Percentiles rank a stretch among this genome's conserved stretches.
phyloP scores from a whole-genome alignment of 2,329 filamentous ascomycete species.

The Aspergillus brasiliensis region DNA sequence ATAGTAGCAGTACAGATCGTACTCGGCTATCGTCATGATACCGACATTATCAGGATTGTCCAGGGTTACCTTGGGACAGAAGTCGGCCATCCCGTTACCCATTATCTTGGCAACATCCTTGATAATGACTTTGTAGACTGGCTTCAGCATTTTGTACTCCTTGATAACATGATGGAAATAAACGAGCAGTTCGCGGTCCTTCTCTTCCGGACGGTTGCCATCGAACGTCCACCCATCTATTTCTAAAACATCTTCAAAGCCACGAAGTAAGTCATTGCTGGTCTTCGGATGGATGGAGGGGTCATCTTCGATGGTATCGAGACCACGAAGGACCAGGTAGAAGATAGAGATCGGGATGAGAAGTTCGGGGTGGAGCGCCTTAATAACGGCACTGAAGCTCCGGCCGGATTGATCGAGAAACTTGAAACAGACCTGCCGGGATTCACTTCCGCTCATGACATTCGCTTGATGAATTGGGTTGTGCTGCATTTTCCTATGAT shows the following conservation, averaged over 20 bases:
- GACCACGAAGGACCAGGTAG: slow-evolving; percentile 86
- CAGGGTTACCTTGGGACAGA: slow-evolving; percentile 78
- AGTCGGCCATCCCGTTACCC: slow-evolving; percentile 99
- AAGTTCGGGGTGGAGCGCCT: slow-evolving; percentile 92
- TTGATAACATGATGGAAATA: slow-evolving; percentile 85
- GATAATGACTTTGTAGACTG: slow-evolving; percentile 80
- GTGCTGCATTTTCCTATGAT: slow-evolving; percentile 87
- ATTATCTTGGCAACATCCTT: slow-evolving; percentile 90
- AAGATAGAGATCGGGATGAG: slow-evolving; percentile 87
- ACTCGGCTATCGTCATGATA: slow-evolving; percentile 81
- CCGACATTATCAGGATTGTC: slow-evolving; percentile 64
- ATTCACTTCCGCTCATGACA: slow-evolving; percentile 69
- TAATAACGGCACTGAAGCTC: slow-evolving; percentile 89
- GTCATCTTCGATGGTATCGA: slow-evolving; percentile 99
- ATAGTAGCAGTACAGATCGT: slow-evolving; percentile 97
- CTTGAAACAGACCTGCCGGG: slow-evolving; percentile 79
- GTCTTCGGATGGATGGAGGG: slow-evolving; percentile 81
- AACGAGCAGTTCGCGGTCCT: slow-evolving; percentile 87
- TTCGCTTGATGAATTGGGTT: slow-evolving; percentile 86
- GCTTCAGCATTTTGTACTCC: slow-evolving; percentile 87
- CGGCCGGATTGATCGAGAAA: slow-evolving; percentile 86
- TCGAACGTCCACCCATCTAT: slow-evolving; percentile 88
- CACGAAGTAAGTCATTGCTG: slow-evolving; percentile 83
- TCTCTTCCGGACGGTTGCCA: slow-evolving; percentile 85
- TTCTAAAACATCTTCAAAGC: slow-evolving; percentile 77